Conservation (phyloP, 2,329 filamentous ascomycete species). For the Penicillium janthinellum region DNA sequence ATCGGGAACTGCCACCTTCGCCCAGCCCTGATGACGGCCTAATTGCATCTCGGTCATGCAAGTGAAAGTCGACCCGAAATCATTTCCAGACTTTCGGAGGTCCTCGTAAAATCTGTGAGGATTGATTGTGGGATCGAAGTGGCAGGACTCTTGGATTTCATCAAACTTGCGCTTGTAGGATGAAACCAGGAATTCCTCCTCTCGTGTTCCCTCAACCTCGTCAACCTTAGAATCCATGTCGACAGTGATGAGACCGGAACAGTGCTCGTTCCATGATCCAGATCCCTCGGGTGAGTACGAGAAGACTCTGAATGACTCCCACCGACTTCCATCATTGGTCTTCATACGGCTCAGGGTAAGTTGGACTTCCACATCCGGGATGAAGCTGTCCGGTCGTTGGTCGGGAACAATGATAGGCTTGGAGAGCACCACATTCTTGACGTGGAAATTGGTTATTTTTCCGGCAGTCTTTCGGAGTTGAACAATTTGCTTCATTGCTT, state of each 20-base stretch:
- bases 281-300: not conserved
- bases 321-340: conserved; percentile 1
- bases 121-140: not conserved
- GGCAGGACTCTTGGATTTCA: not conserved
- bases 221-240: conserved; percentile 2
- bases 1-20: conserved; percentile 2
- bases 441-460: not conserved
- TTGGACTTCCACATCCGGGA: not conserved
- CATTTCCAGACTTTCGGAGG: not conserved
- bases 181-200: not conserved
- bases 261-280: conserved; percentile 2
- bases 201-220: not conserved
- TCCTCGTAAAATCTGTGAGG: not conserved
- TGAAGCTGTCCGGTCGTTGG: not conserved
- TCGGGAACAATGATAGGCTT: conserved; percentile 1
- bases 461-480: not conserved
- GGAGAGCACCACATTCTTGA: not conserved
- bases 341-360: conserved; percentile 3
- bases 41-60: conserved; percentile 1
- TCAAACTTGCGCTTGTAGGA: not conserved
- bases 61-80: not conserved
- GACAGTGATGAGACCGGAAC: not conserved
- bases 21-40: not conserved
- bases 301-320: not conserved
- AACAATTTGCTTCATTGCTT: conserved; percentile 3